Conservation (phyloP, 1,284 basidiomycete genomes). For the Rhodotorula sp. region DNA sequence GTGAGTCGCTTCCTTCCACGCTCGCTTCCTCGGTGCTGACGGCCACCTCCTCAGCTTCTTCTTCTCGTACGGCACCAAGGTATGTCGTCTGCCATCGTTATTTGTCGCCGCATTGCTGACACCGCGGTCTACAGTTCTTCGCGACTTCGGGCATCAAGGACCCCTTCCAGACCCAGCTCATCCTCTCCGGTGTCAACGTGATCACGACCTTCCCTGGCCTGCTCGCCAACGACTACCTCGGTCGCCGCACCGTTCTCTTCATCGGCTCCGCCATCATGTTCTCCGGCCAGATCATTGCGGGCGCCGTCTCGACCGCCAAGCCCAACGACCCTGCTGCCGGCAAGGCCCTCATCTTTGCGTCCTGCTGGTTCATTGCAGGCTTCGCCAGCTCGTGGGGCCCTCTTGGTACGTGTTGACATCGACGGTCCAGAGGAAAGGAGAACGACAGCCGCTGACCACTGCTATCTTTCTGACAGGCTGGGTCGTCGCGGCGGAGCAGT, state of each 20-base stretch:
- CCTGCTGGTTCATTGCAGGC: conserved; percentile 55
- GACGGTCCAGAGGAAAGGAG: neutral
- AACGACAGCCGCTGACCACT: conserved; percentile 8
- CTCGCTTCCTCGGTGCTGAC: neutral
- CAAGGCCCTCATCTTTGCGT: conserved; percentile 56
- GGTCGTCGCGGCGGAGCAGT: conserved; percentile 52
- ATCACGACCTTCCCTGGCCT: conserved; percentile 43
- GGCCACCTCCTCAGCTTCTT: neutral
- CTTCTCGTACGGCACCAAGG: conserved; percentile 27
- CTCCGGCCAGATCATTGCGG: conserved; percentile 55
- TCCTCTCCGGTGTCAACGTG: conserved; percentile 49
- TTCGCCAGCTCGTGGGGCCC: conserved; percentile 50
- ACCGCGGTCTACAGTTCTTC: conserved; percentile 43
- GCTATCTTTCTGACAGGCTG: conserved; percentile 44
- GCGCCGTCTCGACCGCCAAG: conserved; percentile 49
- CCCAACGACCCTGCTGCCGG: conserved; percentile 49
- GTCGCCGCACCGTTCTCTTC: conserved; percentile 55
- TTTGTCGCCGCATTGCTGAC: neutral
- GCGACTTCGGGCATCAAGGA: conserved; percentile 52
- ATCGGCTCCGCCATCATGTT: conserved; percentile 53
- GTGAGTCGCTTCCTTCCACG: conserved; percentile 6
- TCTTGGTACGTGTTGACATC: neutral
- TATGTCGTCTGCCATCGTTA: conserved; percentile 22
- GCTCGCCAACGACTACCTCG: conserved; percentile 52
- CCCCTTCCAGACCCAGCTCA: conserved; percentile 55